These are phyloP conservation scores for Pseudomicrostroma phylloplanum DNA, from an alignment of 1,284 basidiomycete genomes.

Conservation along the genomic window DNA sequence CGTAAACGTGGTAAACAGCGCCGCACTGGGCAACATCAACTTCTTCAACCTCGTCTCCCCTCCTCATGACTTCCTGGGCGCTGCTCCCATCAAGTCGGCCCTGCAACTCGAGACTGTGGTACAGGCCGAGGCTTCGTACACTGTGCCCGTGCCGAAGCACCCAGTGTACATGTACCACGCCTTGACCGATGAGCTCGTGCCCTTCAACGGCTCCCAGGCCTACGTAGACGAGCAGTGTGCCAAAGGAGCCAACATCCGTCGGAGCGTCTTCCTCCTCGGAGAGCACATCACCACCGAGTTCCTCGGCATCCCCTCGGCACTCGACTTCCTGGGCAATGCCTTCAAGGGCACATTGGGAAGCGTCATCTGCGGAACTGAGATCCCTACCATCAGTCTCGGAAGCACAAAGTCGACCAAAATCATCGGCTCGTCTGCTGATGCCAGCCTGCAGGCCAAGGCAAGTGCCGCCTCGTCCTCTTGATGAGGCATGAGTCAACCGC, in stretches of 20 bases:
- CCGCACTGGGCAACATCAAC: no score
- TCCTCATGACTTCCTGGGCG: slow-evolving; percentile 19
- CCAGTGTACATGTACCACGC: slow-evolving; percentile 39
- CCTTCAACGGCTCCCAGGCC: slow-evolving; percentile 21
- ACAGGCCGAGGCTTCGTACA: slow-evolving; percentile 15
- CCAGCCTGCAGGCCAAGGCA: no score
- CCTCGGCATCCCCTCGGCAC: slow-evolving; percentile 18
- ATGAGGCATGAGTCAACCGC: no score
- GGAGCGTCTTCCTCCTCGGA: slow-evolving; percentile 20
- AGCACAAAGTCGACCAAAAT: no score
- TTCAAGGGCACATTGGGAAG: slow-evolving; percentile 21
- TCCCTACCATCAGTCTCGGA: neutral
- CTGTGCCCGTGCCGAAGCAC: slow-evolving; percentile 30
- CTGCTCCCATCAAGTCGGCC: slow-evolving; percentile 25
- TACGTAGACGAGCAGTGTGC: slow-evolving; percentile 40
- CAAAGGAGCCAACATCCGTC: slow-evolving; percentile 35
- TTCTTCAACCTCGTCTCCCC: slow-evolving; percentile 10
- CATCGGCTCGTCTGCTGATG: no score
- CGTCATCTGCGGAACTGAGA: slow-evolving; percentile 19
- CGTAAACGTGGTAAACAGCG: slow-evolving; percentile 13
- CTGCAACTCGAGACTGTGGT: slow-evolving; percentile 29
- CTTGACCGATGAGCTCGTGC: slow-evolving; percentile 37
- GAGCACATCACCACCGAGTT: slow-evolving; percentile 29
- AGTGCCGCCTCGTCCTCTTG: no score
- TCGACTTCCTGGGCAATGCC: slow-evolving; percentile 24